A percentile compares a stretch with the other conserved stretches of the same genome.
These are phyloP conservation scores for Colletotrichum simmondsii DNA, from an alignment of 2,329 filamentous ascomycete genomes.

Conservation along the genomic window DNA sequence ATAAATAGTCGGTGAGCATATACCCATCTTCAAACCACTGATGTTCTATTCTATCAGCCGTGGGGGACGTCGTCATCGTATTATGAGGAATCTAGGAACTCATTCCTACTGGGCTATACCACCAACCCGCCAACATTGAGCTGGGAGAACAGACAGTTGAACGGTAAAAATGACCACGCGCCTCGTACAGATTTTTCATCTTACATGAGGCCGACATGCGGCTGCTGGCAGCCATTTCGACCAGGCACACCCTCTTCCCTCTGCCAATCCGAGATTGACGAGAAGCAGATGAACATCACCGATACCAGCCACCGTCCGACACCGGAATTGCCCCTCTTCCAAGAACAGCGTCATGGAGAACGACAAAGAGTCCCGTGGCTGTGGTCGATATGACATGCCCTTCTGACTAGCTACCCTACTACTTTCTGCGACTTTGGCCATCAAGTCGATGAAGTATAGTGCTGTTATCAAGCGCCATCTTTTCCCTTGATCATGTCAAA, in stretches of 20 bases:
- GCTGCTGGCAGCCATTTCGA: conserved; percentile 8
- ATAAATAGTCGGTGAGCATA: conserved; percentile 24
- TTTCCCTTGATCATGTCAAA: not conserved
- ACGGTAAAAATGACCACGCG: not conserved
- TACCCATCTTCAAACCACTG: not conserved
- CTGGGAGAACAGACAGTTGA: not conserved
- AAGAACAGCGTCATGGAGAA: not conserved
- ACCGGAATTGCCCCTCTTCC: not conserved
- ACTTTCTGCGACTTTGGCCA: not conserved
- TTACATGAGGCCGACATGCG: not conserved
- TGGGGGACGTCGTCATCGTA: not conserved
- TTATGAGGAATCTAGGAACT: not conserved
- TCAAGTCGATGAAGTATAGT: not conserved
- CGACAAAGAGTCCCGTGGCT: no score
- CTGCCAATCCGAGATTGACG: not conserved
- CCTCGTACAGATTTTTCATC: not conserved
- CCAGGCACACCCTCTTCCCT: not conserved
- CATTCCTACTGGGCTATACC: not conserved
- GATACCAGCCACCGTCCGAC: not conserved
- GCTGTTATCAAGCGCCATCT: not conserved
- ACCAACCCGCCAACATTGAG: not conserved
- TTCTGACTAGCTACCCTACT: not conserved
- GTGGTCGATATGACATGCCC: not conserved
- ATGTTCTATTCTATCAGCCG: not conserved
- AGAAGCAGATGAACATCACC: not conserved